A percentile compares a stretch with the other conserved stretches of the same genome.
Evolutionary conservation across 441 rosid species (phyloP).

Genomic region (Croton setiger): DNA sequence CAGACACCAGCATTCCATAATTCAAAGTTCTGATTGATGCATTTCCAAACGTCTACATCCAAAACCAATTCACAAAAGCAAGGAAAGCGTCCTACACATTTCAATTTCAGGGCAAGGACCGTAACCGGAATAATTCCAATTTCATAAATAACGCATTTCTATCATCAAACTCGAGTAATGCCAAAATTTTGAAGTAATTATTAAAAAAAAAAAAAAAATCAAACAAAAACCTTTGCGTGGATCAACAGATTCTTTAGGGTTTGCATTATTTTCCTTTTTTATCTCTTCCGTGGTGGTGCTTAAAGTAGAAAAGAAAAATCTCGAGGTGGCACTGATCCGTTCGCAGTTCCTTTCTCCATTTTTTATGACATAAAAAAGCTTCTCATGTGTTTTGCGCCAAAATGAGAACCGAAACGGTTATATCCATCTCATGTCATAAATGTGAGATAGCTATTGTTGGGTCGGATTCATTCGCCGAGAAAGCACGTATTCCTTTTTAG

Average conservation of each 20-base stretch:
- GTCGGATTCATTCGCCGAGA: too few relatives aligned
- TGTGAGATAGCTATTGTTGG: too few relatives aligned
- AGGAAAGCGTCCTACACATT: neutral
- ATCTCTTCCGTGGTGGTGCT: neutral
- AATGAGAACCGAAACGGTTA: neutral
- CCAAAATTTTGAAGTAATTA: neutral
- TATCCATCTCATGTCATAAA: too few relatives aligned
- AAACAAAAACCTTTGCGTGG: neutral
- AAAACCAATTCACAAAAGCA: neutral
- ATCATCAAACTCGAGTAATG: neutral
- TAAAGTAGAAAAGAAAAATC: neutral
- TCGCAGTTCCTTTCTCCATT: neutral
- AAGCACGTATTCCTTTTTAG: too few relatives aligned
- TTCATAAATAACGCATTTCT: neutral
- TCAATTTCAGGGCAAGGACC: neutral
- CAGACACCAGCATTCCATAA: neutral
- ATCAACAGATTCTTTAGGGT: neutral
- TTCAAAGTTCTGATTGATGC: neutral
- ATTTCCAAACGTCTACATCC: too few relatives aligned
- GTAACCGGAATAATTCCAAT: neutral
- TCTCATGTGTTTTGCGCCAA: slow-evolving; percentile 6
- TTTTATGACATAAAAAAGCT: too few relatives aligned
- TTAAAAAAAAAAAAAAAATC: neutral
- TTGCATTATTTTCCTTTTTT: too few relatives aligned
- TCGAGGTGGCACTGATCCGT: neutral